These are phyloP conservation scores for Corynascus novoguineensis DNA, from an alignment of 495 filamentous ascomycete genomes.

Conservation along the genomic window DNA sequence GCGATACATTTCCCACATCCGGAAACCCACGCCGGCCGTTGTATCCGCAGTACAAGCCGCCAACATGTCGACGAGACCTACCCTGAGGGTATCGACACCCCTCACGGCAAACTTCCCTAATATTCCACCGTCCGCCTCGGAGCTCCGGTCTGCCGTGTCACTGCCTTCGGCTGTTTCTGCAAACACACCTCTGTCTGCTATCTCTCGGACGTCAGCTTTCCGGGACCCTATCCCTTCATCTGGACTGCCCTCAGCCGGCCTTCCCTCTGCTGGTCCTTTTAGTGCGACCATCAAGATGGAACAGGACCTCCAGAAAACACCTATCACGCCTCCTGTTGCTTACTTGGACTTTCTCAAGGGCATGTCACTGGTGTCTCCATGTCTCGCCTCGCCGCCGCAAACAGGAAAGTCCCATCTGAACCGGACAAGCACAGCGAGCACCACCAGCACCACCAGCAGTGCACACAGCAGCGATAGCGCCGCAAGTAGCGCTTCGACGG, in stretches of 20 bases:
- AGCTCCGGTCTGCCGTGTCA: constrained; percentile 45
- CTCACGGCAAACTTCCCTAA: constrained; percentile 72
- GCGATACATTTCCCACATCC: too few species aligned
- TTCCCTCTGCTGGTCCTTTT: constrained; percentile 33
- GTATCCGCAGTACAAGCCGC: constrained; percentile 13
- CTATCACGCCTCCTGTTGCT: constrained; percentile 85
- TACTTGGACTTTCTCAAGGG: constrained; percentile 87
- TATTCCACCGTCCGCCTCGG: constrained; percentile 54
- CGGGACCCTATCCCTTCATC: constrained; percentile 28
- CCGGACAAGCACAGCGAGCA: constrained; percentile 34
- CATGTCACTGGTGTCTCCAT: constrained; percentile 59
- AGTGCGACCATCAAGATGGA: constrained; percentile 29
- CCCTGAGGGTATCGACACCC: constrained; percentile 69
- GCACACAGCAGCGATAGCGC: constrained; percentile 24
- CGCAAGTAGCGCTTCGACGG: constrained; percentile 30
- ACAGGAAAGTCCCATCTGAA: constrained; percentile 36
- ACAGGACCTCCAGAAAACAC: constrained; percentile 54
- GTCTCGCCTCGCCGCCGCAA: constrained; percentile 41
- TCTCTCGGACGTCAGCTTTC: constrained; percentile 32
- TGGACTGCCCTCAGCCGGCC: constrained; percentile 31
- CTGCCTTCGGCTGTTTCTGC: constrained; percentile 30
- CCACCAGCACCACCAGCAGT: constrained; percentile 28
- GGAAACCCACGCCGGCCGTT: constrained; percentile 21
- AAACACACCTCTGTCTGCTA: constrained; percentile 29
- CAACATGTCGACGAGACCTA: constrained; percentile 58